Evolutionary conservation across 2,329 filamentous ascomycete species (phyloP), one percentile per base, ranked within the genome.

Genomic region (Xylariaceae sp.): DNA sequence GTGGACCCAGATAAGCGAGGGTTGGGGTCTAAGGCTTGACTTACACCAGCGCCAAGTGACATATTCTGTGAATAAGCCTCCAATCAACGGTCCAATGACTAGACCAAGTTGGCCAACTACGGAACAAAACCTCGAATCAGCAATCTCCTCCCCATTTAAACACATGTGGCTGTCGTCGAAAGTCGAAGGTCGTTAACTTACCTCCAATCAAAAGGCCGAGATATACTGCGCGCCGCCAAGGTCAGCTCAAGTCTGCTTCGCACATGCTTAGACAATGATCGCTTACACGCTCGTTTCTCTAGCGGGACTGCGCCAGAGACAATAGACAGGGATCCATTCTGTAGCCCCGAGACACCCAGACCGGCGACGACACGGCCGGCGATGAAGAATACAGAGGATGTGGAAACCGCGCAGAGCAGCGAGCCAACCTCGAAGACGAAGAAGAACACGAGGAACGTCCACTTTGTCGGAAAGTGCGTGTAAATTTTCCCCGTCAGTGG

Each of bases 341-440:
- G 74, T 2, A 86, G 61, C 0, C 79, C 84, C 1, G 82, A 76
- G 1, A 74, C 75, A 1, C 84, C 84, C 0, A 79, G 60, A 0
- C 84, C 84, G 0, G 83, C 80, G 2, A 87, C 69, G 2, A 80
- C 79, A 4, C 84, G 77, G 1, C 83, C 82, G 7, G 80, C 66
- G 49, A 87, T 86, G 49, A 87, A 76, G 73, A 82, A 81, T 0
- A 70, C 62, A 0, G 80, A 82, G 8, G 74, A 79, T 0, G 66
- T 71, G 0, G 83, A 78, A 47, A 76, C 61, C 52, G 72, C 84
- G 59, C 83, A 86, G n/a, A 87, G 68, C 3, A 82, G 62, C 0
- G 80, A 83, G 2, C 84, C 84, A 0, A 85, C 19, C 64, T 86
- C 82, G 59, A 87, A 87, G 36, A 84, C 52, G 31, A 70, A 62